Evolutionary conservation across 257 asterid genomes (phyloP).

Genomic region (Nicotiana noctiflora): DNA sequence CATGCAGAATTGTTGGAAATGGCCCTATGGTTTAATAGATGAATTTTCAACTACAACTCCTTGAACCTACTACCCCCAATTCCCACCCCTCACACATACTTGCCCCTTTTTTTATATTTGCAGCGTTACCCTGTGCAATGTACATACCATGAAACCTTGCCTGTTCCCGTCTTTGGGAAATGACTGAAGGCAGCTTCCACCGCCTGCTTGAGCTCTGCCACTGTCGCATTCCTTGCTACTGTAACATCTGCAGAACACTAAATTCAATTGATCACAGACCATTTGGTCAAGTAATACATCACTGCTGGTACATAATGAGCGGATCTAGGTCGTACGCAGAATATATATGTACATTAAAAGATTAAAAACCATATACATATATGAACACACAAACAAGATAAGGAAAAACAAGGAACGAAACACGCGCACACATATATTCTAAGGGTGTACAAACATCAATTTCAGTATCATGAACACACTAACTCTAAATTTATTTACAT

Average conservation of each 20-base stretch:
- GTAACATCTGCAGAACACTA: slow-evolving; percentile 43
- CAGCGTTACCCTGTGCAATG: neutral
- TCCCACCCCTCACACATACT: no score
- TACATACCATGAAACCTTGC: slow-evolving; percentile 68
- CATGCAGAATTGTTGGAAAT: no score
- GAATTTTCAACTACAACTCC: no score
- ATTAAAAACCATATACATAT: neutral
- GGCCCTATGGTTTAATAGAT: no score
- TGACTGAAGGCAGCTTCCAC: slow-evolving; percentile 69
- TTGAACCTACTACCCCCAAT: no score
- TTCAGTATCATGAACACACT: neutral
- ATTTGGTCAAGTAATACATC: neutral
- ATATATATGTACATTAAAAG: neutral
- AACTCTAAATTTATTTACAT: neutral
- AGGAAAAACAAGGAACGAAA: no score
- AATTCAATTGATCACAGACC: slow-evolving; percentile 4
- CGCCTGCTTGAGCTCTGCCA: slow-evolving; percentile 65
- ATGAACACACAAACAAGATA: neutral
- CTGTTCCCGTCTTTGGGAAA: slow-evolving; percentile 60
- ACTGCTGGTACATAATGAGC: neutral
- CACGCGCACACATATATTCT: neutral
- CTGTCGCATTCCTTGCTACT: slow-evolving; percentile 55
- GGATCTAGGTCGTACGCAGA: neutral
- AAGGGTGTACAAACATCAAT: neutral
- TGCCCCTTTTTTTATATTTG: neutral